Percentiles rank a stretch among this genome's conserved stretches.
phyloP scores from a whole-genome alignment of 192 early-diverging fungal species.

The Backusella tuberculispora region DNA sequence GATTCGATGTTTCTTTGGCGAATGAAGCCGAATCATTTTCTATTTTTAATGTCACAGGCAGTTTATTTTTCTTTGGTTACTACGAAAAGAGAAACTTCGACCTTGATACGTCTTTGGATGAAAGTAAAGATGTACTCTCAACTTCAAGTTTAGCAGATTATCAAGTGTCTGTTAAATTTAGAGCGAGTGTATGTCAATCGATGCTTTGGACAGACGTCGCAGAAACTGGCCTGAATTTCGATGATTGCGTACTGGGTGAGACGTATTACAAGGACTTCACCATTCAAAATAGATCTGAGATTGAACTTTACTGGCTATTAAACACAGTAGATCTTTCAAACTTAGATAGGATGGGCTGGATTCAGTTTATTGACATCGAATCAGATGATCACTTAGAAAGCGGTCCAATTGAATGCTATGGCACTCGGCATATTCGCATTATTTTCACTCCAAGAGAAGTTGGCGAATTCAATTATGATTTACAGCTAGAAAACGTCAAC shows the following conservation, averaged over 20 bases:
- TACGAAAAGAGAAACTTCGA: slow-evolving; percentile 30
- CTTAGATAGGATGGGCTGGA: slow-evolving; percentile 58
- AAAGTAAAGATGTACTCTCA: slow-evolving; percentile 14
- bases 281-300: slow-evolving; percentile 87
- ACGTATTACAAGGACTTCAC: slow-evolving; percentile 91
- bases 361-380: slow-evolving; percentile 79
- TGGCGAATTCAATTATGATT: slow-evolving; percentile 90
- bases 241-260: slow-evolving; percentile 90
- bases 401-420: slow-evolving; percentile 70
- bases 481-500: slow-evolving; percentile 90
- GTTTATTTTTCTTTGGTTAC: slow-evolving; percentile 84
- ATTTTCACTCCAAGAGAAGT: slow-evolving; percentile 85
- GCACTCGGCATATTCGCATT: slow-evolving; percentile 72
- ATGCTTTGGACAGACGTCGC: slow-evolving; percentile 91
- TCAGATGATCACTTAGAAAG: slow-evolving; percentile 51
- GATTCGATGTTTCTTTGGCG: slow-evolving; percentile 36
- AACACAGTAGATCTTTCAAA: slow-evolving; percentile 72
- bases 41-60: slow-evolving; percentile 80
- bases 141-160: slow-evolving; percentile 49
- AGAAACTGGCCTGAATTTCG: slow-evolving; percentile 90
- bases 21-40: slow-evolving; percentile 66
- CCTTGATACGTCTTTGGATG: not conserved
- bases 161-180: slow-evolving; percentile 72
- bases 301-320: slow-evolving; percentile 88
- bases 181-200: slow-evolving; percentile 86